Percentiles rank a stretch among this genome's conserved stretches.
phyloP scores from a whole-genome alignment of 1,284 basidiomycete species.

The Ceratobasidium sp. region DNA sequence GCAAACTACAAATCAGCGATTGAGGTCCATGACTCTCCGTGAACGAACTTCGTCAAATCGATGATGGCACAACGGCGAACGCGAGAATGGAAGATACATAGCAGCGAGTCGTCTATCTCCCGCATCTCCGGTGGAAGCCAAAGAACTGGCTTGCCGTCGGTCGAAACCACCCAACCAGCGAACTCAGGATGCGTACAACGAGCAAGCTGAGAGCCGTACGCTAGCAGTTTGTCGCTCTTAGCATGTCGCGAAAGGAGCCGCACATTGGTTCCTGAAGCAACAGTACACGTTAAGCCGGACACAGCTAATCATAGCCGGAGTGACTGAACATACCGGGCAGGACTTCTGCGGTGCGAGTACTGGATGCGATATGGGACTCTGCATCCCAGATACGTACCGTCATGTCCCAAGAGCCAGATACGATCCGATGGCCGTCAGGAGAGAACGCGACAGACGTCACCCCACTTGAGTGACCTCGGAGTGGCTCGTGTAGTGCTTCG shows the following conservation, averaged over 20 bases:
- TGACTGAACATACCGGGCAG: constrained; percentile 46
- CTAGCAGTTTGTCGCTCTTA: background rate
- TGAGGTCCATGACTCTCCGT: background rate
- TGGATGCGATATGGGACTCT: background rate
- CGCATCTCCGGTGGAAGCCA: background rate
- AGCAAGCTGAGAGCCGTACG: background rate
- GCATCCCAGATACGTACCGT: constrained; percentile 32
- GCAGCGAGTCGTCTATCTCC: background rate
- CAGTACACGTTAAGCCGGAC: constrained; percentile 51
- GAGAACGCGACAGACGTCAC: constrained; percentile 32
- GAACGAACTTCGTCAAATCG: background rate
- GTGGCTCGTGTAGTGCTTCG: background rate
- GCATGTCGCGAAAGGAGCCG: constrained; percentile 24
- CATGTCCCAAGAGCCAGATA: constrained; percentile 4
- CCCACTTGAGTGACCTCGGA: background rate
- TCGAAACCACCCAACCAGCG: background rate
- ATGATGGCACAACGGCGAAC: background rate
- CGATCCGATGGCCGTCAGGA: constrained; percentile 13
- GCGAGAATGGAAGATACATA: background rate
- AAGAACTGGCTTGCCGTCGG: background rate
- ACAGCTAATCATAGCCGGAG: constrained; percentile 54
- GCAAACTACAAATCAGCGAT: background rate
- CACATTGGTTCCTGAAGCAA: constrained; percentile 15
- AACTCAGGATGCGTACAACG: background rate
- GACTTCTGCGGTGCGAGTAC: background rate